Conservation (phyloP, 2,329 filamentous ascomycete species). For the Diaporthe longicolla region DNA sequence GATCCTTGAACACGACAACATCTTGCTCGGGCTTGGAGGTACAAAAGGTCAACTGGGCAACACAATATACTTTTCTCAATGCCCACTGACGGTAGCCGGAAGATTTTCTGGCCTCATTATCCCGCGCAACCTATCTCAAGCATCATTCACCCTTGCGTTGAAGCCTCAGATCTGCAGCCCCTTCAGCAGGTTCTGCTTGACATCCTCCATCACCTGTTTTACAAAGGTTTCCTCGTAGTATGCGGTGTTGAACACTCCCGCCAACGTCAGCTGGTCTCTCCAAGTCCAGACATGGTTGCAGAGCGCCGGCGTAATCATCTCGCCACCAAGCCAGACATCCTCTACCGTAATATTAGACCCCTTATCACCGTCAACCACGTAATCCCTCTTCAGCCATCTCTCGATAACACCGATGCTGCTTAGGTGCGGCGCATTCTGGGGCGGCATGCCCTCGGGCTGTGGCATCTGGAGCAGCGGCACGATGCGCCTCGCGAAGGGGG, state of each 20-base stretch:
- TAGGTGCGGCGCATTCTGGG: slow-evolving; percentile 3
- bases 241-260: neutral
- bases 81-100: no score
- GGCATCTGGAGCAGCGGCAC: slow-evolving; percentile 20
- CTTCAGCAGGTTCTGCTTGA: neutral
- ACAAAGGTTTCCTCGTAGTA: slow-evolving; percentile 1
- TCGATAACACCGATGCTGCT: slow-evolving; percentile 2
- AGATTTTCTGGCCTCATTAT: no score
- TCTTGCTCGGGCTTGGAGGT: no score
- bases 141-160: no score
- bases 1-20: no score
- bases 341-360: neutral
- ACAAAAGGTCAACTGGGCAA: no score
- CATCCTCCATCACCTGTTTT: neutral
- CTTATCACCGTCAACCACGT: neutral
- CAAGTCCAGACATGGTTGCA: slow-evolving; percentile 22
- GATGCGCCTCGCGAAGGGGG: slow-evolving; percentile 17
- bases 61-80: neutral
- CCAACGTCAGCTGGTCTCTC: slow-evolving; percentile 17
- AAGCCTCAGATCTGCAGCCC: neutral
- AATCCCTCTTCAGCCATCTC: slow-evolving; percentile 3
- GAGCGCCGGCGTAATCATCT: neutral
- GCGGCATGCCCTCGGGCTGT: slow-evolving; percentile 6
- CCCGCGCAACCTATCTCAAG: no score
- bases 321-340: slow-evolving; percentile 22